Base-by-base conservation (phyloP, 495 filamentous ascomycete species). In the Hypoxylon subgilvum region DNA sequence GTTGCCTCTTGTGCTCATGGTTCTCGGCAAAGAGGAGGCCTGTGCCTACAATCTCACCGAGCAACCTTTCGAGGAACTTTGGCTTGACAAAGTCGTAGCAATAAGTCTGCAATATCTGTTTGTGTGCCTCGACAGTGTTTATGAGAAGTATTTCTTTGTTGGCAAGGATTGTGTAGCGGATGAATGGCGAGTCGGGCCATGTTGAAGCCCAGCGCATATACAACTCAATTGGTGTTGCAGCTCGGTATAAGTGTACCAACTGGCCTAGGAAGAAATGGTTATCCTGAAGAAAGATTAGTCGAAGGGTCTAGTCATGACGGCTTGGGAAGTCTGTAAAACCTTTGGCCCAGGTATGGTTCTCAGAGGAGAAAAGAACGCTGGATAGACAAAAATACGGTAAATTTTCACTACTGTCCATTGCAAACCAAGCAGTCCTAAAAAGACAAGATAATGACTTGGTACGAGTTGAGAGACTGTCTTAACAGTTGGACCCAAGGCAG, bases 21-120 rank as follows among this genome's bases (percentile, higher is more conserved):
- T 45, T 52, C 32, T 72, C 69, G 12, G 53, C 44, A 34, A 72
- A 70, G 16, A 72, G 43, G 39, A 72, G 36, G 4, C 69, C 69
- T 3, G 25, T 52, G 10, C 69, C 69, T 18, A 54, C 43, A 19
- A 72, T 59, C 35, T 69, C 58, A 12, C 56, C 59, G 3, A 72
- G 36, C 22, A 57, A 45, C 4, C 61, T 59, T 6, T 22, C 10
- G 14, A 69, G 27, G 36, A 71, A 45, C 5, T 35, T 48, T 4
- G 70, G 68, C 41, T 72, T 72, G 8, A 32, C 34, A 22, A 72
- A 72, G 3, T 42, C 47, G 31, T 72, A 71, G 40, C 62, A 67
- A 14, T 69, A 32, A 8, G 63, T 68, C 32, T 57, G 52, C n/a
- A 69, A 28, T 13, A 72, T 58, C 45, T 72, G 68, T 30, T 62